Evolutionary conservation across 129 eudicot genomes (phyloP), one percentile per base, ranked within the genome.

Genomic region (Helichrysum umbraculigerum): DNA sequence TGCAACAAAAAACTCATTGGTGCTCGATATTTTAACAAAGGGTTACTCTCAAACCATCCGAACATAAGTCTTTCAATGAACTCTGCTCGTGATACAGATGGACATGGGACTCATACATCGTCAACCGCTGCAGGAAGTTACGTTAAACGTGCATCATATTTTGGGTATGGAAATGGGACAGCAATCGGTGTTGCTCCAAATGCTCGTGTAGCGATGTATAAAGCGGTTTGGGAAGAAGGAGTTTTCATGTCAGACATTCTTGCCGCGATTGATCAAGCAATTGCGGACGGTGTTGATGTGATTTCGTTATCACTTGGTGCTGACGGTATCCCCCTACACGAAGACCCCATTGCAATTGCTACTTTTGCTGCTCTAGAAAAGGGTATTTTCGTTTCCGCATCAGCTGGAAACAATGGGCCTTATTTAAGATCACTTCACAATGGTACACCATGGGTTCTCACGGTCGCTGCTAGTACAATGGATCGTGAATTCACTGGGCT

Each of bases 101-200:
- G 97, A 1, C 97, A 91, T 28, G 97, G 97, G 37, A 91, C 97
- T 6, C 97, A 91, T 77, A 89, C 96, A n/a, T 89, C 97, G 0
- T 86, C 95, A n/a, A 91, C 96, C 0, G 97, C 96, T 0, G 96
- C 86, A 1, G 97, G 97, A 35, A 71, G 72, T 52, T 85, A 79
- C 21, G 92, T 87, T 7, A 70, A 67, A 4, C 56, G 51, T 2
- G 97, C 92, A 0, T 82, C 89, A 2, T 91, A 76, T 70, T 91
- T 88, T 8, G 96, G 97, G 4, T 91, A 91, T 54, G 97, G 90
- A 47, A 33, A 74, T 0, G 97, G 97, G 9, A 84, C 84, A 3
- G 75, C 92, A 2, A 50, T 6, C 2, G 97, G 97, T 8, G 81
- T 85, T 81, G 97, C 97, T n/a, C 96, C 97, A 2, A 60, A 50